phyloP scores from a whole-genome alignment of 2,329 filamentous ascomycete species.

The Phoma sp. region DNA sequence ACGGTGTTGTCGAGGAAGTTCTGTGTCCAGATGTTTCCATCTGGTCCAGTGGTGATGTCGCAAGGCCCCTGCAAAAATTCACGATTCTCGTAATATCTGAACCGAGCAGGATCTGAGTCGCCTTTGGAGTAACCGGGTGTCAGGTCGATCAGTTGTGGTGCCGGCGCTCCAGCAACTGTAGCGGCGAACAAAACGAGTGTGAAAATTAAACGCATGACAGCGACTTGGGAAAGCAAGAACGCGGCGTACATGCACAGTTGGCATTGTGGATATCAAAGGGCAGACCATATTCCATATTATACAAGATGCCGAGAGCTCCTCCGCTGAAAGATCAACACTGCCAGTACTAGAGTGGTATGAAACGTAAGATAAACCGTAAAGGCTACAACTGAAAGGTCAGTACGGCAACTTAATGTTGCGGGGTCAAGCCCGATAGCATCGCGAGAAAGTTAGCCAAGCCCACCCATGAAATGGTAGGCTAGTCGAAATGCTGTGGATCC shows the following conservation, averaged over 20 bases:
- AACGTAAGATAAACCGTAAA: background rate
- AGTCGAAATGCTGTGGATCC: background rate
- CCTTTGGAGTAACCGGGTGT: conserved; percentile 17
- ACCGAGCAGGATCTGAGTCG: conserved; percentile 10
- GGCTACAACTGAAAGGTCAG: background rate
- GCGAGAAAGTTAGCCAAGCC: background rate
- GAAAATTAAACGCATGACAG: background rate
- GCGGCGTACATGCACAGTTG: background rate
- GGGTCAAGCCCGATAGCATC: background rate
- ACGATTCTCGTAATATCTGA: conserved; percentile 14
- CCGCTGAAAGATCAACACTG: background rate
- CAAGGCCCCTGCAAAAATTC: conserved; percentile 14
- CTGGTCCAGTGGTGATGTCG: conserved; percentile 16
- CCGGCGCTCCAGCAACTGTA: conserved; percentile 4
- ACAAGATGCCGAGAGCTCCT: background rate
- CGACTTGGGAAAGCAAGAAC: background rate
- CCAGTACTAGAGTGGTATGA: background rate
- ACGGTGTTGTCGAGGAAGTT: conserved; percentile 19
- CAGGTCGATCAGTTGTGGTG: conserved; percentile 11
- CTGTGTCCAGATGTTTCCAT: conserved; percentile 18
- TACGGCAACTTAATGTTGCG: background rate
- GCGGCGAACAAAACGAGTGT: background rate
- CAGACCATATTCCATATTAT: too few species aligned
- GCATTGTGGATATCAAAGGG: too few species aligned
- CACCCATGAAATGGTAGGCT: background rate